Evolutionary conservation across 176 grass and related monocot species (phyloP), one percentile per base, ranked within the genome.

Genomic region (Carex pumila): DNA sequence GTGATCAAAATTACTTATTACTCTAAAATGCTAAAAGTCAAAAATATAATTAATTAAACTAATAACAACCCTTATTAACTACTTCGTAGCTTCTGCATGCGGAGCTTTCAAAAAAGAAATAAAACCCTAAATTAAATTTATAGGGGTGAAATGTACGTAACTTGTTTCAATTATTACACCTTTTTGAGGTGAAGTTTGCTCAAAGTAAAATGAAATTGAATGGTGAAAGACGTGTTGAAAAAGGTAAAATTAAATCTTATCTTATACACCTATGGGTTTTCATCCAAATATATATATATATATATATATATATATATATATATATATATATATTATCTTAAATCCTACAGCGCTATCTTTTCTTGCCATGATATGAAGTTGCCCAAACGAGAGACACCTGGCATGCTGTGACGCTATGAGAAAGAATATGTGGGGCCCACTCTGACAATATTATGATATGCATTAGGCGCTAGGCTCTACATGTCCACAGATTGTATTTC

Each of bases 351-450:
- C 22, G 21, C 21, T 75, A 47, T 75, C 21, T 75, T 53, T 83
- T 69, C 49, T 52, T 18, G 1, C 17, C 60, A 68, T 83, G 15
- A 67, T 67, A 62, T 68, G 80, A 61, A 14, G 49, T 83, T 83
- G 62, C 69, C 81, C 19, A 83, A 83, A 66, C 41, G 53, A 5
- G 11, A 15, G 62, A 60, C 62, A 83, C 81, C 62, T 83, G 81
- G 62, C 81, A 14, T 69, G 21, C 41, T 55, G 64, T 83, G 58
- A 83, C 62, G 22, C 15, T 4, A 69, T 60, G 60, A 30, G 62
- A 83, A 83, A 83, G 43, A 83, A 31, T 37, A 25, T 55, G 19
- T 47, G 45, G 80, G 80, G 22, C 21, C 62, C 81, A 67, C 12
- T 64, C 0, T 67, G 18, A 83, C 34, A 68, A 39, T 47, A 2